phyloP scores from a whole-genome alignment of 441 rosid genomes.

The Geranium incanum region DNA sequence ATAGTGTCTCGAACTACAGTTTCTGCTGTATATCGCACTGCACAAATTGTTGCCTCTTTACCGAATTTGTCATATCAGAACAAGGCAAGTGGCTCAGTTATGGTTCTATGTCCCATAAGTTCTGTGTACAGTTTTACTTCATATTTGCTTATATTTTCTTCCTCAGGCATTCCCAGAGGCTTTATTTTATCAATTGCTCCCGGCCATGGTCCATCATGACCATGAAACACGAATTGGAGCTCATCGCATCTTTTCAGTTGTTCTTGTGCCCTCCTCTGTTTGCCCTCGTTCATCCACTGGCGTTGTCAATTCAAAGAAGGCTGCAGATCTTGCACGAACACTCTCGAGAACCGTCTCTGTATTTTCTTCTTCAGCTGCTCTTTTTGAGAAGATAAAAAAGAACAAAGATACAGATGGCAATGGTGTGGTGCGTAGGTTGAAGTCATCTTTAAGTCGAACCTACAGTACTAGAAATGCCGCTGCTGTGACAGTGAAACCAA shows the following conservation, averaged over 20 bases:
- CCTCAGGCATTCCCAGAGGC: conserved; percentile 82
- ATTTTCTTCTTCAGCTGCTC: conserved; percentile 97
- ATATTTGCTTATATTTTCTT: conserved; percentile 14
- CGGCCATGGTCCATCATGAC: conserved; percentile 76
- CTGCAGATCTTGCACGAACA: conserved; percentile 50
- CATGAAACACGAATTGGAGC: conserved; percentile 73
- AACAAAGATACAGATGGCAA: conserved; percentile 25
- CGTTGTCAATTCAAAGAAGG: conserved; percentile 36
- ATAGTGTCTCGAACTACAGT: conserved; percentile 68
- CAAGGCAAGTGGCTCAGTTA: conserved; percentile 45
- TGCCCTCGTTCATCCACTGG: conserved; percentile 47
- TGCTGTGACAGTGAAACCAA: conserved; percentile 27
- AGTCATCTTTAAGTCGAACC: conserved; percentile 53
- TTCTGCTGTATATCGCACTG: conserved; percentile 75
- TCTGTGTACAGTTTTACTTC: neutral
- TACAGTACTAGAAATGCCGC: conserved; percentile 37
- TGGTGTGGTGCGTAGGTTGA: conserved; percentile 49
- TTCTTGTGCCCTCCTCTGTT: conserved; percentile 83
- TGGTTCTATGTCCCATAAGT: neutral
- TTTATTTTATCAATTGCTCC: conserved; percentile 72
- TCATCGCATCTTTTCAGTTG: conserved; percentile 73
- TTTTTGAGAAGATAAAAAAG: conserved; percentile 75
- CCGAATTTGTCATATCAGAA: conserved; percentile 73
- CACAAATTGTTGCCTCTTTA: conserved; percentile 73
- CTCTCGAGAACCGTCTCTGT: conserved; percentile 91